Percentiles rank a stretch among this genome's conserved stretches.
These are phyloP conservation scores for Daldinia concentrica DNA, from an alignment of 495 filamentous ascomycete genomes.

Conservation along the genomic window DNA sequence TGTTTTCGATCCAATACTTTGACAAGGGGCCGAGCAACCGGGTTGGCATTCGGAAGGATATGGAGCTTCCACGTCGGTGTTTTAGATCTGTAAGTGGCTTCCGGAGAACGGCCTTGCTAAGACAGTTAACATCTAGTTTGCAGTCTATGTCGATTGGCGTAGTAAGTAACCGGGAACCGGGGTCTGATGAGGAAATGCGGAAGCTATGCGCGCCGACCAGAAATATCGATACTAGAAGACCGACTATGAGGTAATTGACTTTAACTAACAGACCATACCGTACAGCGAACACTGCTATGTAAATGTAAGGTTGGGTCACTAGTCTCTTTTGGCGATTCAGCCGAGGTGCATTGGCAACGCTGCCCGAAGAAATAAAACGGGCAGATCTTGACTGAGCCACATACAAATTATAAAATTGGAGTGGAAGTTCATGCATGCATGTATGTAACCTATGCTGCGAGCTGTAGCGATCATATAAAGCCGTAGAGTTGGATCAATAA, in stretches of 20 bases:
- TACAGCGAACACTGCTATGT: conserved; percentile 7
- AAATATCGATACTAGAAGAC: conserved; percentile 19
- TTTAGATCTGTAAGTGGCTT: conserved; percentile 25
- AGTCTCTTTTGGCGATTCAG: conserved; percentile 39
- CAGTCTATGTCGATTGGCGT: conserved; percentile 5
- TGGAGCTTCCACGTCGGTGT: conserved; percentile 27
- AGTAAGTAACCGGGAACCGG: conserved; percentile 20
- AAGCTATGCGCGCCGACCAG: conserved; percentile 22
- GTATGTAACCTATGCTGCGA: conserved; percentile 9
- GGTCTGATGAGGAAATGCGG: conserved; percentile 36
- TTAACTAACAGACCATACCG: conserved; percentile 10
- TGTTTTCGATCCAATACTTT: conserved; percentile 16
- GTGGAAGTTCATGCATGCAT: conserved; percentile 27
- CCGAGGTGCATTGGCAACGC: conserved; percentile 22
- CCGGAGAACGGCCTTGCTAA: conserved; percentile 4
- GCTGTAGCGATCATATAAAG: conserved; percentile 20
- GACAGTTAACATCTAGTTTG: conserved; percentile 1
- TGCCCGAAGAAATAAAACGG: conserved; percentile 17
- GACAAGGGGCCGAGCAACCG: conserved; percentile 23
- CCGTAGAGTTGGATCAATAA: conserved; percentile 2
- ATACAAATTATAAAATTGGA: conserved; percentile 20
- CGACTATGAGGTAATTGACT: conserved; percentile 30
- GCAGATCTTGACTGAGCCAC: conserved; percentile 14
- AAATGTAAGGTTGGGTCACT: conserved; percentile 25
- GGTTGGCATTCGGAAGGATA: conserved; percentile 21